A percentile compares a stretch with the other conserved stretches of the same genome.
Conservation (phyloP, 768 basidiomycete genomes). For the Auricularia sp. region DNA sequence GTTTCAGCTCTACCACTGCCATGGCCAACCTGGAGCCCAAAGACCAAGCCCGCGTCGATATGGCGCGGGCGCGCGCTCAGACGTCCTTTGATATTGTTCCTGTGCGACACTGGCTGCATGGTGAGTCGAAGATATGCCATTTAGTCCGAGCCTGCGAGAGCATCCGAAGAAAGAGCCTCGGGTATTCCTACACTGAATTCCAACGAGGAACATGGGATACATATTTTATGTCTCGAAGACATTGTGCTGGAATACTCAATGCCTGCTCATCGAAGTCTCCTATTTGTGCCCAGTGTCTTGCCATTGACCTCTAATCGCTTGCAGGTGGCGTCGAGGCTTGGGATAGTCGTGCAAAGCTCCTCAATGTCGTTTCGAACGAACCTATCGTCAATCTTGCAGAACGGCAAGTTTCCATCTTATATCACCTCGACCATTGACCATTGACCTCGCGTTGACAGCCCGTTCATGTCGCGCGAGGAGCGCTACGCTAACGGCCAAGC, state of each 20-base stretch:
- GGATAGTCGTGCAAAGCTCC: constrained; percentile 37
- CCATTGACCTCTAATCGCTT: too few relatives aligned
- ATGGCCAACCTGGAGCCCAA: constrained; percentile 2
- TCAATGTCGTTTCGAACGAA: constrained; percentile 40
- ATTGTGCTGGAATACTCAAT: too few relatives aligned
- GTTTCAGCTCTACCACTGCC: too few relatives aligned
- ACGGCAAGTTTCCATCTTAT: constrained; percentile 29
- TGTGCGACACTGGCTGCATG: background rate
- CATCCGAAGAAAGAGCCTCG: constrained; percentile 23
- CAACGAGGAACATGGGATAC: background rate
- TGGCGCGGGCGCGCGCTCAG: background rate
- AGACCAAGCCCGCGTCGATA: constrained; percentile 3
- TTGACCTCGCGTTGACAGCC: constrained; percentile 24
- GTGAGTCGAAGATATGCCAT: background rate
- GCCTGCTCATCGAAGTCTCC: background rate
- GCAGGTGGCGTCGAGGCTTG: constrained; percentile 35
- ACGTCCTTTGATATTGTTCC: background rate
- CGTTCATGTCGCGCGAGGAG: constrained; percentile 50
- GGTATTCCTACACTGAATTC: background rate
- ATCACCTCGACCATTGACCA: background rate
- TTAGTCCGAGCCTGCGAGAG: too few relatives aligned
- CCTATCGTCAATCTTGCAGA: constrained; percentile 49
- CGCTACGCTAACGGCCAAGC: constrained; percentile 44
- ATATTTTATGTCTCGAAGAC: too few relatives aligned
- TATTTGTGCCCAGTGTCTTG: too few relatives aligned